phyloP scores from a whole-genome alignment of 148 eudicot species.

The Mesembryanthemum crystallinum region DNA sequence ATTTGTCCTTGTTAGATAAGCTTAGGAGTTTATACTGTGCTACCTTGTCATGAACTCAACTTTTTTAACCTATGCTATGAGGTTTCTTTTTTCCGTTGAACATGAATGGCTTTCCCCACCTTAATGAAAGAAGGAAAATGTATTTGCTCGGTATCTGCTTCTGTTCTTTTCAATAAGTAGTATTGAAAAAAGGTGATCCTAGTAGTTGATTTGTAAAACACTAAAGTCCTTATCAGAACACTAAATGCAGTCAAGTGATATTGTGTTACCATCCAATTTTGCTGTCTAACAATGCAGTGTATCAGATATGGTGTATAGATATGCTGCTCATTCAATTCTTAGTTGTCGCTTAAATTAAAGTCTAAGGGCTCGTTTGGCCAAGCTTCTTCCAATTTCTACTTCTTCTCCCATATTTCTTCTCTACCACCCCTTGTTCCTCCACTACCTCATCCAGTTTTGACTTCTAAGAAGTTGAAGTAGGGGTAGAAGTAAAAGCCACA shows the following conservation, averaged over 20 bases:
- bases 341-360: no score
- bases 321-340: background rate
- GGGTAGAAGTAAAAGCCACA: no score
- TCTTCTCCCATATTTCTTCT: no score
- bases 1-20: background rate
- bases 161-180: background rate
- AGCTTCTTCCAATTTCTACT: no score
- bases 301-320: no score
- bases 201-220: background rate
- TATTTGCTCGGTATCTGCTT: background rate
- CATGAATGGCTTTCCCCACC: background rate
- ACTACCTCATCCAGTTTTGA: no score
- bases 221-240: background rate
- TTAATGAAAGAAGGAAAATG: background rate
- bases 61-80: background rate
- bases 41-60: background rate
- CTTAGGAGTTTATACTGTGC: no score
- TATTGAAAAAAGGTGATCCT: background rate
- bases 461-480: no score
- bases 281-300: slow-evolving; percentile 14
- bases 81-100: background rate
- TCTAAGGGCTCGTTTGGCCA: no score
- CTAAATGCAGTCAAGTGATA: slow-evolving; percentile 4
- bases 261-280: slow-evolving; percentile 17
- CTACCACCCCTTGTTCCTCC: no score